Conservation (phyloP, 1,139 yeast species). For the Taiozyma onychis region DNA sequence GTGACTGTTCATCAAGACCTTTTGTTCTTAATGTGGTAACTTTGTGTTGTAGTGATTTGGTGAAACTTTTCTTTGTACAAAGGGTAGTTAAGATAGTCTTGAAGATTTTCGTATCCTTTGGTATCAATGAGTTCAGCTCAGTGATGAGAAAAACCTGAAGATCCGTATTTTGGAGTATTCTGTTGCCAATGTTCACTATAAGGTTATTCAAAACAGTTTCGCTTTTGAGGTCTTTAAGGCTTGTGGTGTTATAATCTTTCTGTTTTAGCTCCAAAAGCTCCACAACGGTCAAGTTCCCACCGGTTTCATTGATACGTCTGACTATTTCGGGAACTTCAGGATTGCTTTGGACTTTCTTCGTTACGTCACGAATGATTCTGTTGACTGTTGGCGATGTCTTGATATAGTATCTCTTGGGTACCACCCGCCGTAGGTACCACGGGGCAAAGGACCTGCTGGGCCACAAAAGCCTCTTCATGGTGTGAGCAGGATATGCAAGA, state of each 20-base stretch:
- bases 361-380: neutral
- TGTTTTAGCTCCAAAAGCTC: conserved; percentile 5
- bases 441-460: neutral
- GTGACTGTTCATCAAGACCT: neutral
- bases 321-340: neutral
- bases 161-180: neutral
- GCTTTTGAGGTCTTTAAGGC: neutral
- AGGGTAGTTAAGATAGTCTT: neutral
- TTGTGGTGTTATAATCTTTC: conserved; percentile 1
- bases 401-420: neutral
- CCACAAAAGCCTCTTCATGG: neutral
- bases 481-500: neutral
- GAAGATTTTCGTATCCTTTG: neutral
- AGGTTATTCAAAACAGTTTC: conserved; percentile 4
- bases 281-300: conserved; percentile 6
- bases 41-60: neutral
- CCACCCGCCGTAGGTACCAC: neutral
- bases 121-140: conserved; percentile 1
- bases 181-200: neutral
- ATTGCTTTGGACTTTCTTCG: neutral
- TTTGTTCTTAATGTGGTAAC: neutral
- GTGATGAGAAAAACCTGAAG: conserved; percentile 5
- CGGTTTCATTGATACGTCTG: conserved; percentile 6
- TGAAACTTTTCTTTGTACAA: neutral
- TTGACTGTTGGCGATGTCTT: neutral